Conservation (phyloP, 805 yeast genomes). For the Pichia gijzeniarum region DNA sequence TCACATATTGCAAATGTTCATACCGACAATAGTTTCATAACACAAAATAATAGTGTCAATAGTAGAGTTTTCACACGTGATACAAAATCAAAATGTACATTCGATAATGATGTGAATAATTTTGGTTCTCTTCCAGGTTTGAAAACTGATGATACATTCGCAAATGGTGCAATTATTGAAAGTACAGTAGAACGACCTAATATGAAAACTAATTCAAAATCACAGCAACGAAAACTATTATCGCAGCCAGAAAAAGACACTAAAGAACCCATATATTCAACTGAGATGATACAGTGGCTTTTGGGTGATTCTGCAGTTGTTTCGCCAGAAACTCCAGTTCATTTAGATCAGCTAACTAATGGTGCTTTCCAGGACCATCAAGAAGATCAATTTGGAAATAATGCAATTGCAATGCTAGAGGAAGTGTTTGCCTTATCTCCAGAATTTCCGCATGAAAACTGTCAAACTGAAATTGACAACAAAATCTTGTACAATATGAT, state of each 20-base stretch:
- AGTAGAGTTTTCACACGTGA: too few species aligned
- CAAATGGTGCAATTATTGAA: background rate
- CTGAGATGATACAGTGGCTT: constrained; percentile 17
- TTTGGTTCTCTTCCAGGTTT: too few species aligned
- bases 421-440: constrained; percentile 22
- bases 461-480: constrained; percentile 19
- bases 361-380: constrained; percentile 15
- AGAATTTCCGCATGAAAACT: constrained; percentile 20
- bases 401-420: constrained; percentile 18
- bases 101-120: too few species aligned
- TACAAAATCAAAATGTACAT: too few species aligned
- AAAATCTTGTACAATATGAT: constrained; percentile 15
- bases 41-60: too few species aligned
- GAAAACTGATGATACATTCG: background rate
- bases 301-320: constrained; percentile 13
- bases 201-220: background rate
- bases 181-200: background rate
- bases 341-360: constrained; percentile 12
- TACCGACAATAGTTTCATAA: too few species aligned
- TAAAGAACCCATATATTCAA: constrained; percentile 1
- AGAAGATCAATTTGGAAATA: constrained; percentile 18
- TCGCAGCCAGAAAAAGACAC: background rate
- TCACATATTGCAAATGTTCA: too few species aligned
- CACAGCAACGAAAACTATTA: background rate
- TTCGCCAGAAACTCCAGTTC: constrained; percentile 6